Evolutionary conservation across 2,329 filamentous ascomycete species (phyloP).

Genomic region (Tolypocladium guangdongense): DNA sequence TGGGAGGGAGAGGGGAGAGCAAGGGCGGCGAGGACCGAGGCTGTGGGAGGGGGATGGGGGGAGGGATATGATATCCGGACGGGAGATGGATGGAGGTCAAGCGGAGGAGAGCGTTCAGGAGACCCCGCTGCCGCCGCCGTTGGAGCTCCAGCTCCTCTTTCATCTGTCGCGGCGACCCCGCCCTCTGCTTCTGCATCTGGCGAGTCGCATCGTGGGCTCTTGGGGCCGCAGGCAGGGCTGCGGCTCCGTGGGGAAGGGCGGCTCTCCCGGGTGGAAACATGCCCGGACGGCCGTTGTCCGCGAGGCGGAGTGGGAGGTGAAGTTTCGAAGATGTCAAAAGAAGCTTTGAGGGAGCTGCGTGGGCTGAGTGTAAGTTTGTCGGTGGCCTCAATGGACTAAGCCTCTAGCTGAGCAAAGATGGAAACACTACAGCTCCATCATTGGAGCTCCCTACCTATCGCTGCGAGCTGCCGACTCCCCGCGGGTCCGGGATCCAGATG

Average conservation of each 20-base stretch:
- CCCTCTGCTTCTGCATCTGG: slow-evolving; percentile 1
- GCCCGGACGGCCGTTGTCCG: background rate
- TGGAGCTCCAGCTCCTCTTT: background rate
- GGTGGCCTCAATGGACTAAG: background rate
- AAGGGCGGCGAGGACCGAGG: background rate
- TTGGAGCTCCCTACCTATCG: background rate
- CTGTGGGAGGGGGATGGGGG: background rate
- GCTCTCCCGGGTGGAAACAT: background rate
- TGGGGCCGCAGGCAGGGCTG: background rate
- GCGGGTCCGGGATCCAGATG: background rate
- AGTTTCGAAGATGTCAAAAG: background rate
- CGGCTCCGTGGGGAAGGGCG: background rate
- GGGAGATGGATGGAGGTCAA: background rate
- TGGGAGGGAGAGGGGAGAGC: background rate
- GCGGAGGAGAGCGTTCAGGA: background rate
- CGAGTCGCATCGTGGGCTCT: background rate
- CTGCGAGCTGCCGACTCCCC: background rate
- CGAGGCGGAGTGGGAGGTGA: background rate
- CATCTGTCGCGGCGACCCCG: background rate
- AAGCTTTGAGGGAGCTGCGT: background rate
- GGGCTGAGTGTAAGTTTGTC: background rate
- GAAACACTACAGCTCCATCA: background rate
- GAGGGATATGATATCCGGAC: background rate
- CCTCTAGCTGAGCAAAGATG: background rate
- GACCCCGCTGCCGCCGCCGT: background rate